Evolutionary conservation across 768 basidiomycete species (phyloP).

Genomic region (Boletus reticulatus): DNA sequence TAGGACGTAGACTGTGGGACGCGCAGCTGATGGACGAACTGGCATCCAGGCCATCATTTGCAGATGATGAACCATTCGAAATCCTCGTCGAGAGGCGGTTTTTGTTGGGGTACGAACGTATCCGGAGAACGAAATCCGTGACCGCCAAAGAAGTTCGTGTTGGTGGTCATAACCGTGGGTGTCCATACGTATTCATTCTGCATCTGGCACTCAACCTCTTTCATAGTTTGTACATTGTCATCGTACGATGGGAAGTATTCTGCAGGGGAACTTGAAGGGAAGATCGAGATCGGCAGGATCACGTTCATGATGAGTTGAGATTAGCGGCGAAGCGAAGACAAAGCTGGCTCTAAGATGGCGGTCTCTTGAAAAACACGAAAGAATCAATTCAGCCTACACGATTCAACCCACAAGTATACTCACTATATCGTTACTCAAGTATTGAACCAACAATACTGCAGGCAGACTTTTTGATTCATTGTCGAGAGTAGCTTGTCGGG

Average conservation of each 20-base stretch:
- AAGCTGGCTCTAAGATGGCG: too few species aligned
- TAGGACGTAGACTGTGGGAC: too few species aligned
- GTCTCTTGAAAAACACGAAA: too few species aligned
- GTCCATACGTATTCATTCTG: not conserved
- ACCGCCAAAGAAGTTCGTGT: not conserved
- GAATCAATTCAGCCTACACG: too few species aligned
- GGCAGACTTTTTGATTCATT: too few species aligned
- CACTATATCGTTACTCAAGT: too few species aligned
- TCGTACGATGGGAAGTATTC: conserved; percentile 2
- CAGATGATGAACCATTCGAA: conserved; percentile 3
- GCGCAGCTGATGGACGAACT: not conserved
- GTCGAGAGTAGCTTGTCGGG: too few species aligned
- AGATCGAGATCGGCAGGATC: conserved; percentile 3
- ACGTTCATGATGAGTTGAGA: conserved; percentile 1
- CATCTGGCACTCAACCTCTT: not conserved
- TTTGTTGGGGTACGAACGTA: conserved; percentile 11
- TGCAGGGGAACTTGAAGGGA: not conserved
- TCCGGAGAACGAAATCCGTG: conserved; percentile 6
- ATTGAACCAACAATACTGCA: too few species aligned
- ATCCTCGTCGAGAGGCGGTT: conserved; percentile 5
- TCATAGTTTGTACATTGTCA: not conserved
- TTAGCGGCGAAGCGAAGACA: not conserved
- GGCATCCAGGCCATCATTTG: conserved; percentile 2
- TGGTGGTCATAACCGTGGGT: not conserved
- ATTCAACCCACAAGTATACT: too few species aligned